Evolutionary conservation across 495 filamentous ascomycete species (phyloP).

Genomic region (Hapsidospora chrysogenum): DNA sequence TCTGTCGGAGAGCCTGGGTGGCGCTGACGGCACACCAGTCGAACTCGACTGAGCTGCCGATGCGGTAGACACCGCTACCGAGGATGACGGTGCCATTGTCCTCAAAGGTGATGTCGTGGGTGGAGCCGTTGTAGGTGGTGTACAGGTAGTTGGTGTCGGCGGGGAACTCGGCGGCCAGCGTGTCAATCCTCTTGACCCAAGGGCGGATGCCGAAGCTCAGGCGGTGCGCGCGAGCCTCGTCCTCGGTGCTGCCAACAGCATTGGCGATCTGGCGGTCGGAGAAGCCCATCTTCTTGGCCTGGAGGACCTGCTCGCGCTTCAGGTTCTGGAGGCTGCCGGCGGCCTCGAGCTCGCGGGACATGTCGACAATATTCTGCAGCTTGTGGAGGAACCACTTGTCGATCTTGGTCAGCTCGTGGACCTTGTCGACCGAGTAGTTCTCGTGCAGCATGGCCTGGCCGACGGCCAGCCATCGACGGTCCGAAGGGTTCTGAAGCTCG

Average conservation of each 20-base stretch:
- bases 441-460: constrained; percentile 97
- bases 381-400: constrained; percentile 96
- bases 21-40: constrained; percentile 98
- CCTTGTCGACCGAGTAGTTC: constrained; percentile 73
- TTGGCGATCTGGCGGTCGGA: constrained; percentile 88
- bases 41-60: constrained; percentile 94
- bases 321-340: constrained; percentile 75
- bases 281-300: constrained; percentile 95
- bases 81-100: constrained; percentile 83
- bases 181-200: constrained; percentile 97
- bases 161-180: constrained; percentile 94
- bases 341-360: constrained; percentile 69
- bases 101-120: constrained; percentile 88
- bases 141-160: constrained; percentile 94
- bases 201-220: constrained; percentile 72
- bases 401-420: constrained; percentile 92
- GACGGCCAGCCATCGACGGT: constrained; percentile 91
- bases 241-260: constrained; percentile 71
- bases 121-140: constrained; percentile 94
- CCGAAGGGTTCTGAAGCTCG: constrained; percentile 76
- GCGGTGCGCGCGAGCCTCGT: constrained; percentile 72
- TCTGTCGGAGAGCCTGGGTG: constrained; percentile 64
- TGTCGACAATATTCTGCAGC: constrained; percentile 88
- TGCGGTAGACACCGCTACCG: constrained; percentile 89
- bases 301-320: constrained; percentile 70